phyloP scores from a whole-genome alignment of 2,329 filamentous ascomycete species.

The Epichloe elymi region DNA sequence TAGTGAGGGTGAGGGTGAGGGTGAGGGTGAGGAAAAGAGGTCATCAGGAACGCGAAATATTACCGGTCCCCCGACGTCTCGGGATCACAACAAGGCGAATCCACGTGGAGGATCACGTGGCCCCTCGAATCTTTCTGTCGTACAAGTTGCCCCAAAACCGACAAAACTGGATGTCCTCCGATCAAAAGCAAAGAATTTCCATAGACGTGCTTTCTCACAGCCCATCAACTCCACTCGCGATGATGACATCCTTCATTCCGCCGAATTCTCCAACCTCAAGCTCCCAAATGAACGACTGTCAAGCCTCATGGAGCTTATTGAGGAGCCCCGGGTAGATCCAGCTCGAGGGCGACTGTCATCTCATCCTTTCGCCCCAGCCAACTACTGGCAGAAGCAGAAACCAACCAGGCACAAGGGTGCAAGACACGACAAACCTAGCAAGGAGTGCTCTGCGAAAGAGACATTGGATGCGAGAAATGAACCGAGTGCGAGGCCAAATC shows the following conservation, averaged over 20 bases:
- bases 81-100: not conserved
- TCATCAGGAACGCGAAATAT: not conserved
- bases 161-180: not conserved
- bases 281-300: not conserved
- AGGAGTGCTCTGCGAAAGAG: conserved; percentile 18
- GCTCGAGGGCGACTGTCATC: not conserved
- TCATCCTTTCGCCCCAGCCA: not conserved
- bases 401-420: not conserved
- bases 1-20: not conserved
- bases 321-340: not conserved
- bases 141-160: not conserved
- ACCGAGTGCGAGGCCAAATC: conserved; percentile 27
- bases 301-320: conserved; percentile 1
- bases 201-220: not conserved
- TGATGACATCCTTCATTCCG: not conserved
- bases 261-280: not conserved
- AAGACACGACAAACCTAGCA: not conserved
- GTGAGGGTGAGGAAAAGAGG: too few relatives aligned
- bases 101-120: not conserved
- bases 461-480: conserved; percentile 29
- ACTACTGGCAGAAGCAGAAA: not conserved
- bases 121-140: not conserved
- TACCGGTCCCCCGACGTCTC: not conserved
- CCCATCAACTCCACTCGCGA: not conserved
- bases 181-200: not conserved